Conservation (phyloP, 2,329 filamentous ascomycete species). For the Colletotrichum coccodes region DNA sequence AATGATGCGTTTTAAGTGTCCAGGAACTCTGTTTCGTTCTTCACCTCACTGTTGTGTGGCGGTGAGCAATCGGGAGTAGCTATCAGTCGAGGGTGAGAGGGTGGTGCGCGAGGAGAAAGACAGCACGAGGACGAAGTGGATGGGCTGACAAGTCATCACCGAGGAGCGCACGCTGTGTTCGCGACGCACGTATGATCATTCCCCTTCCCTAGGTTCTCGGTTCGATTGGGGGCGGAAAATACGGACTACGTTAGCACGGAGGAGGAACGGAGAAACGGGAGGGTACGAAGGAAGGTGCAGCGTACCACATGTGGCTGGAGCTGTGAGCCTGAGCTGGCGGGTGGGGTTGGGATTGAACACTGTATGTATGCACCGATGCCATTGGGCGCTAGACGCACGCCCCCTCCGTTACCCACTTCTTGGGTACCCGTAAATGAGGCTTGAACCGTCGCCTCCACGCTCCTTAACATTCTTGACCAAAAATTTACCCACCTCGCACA, state of each 20-base stretch:
- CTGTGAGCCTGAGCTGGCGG: conserved; percentile 2
- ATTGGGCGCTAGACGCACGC: background rate
- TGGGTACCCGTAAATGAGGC: conserved; percentile 23
- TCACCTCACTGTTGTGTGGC: conserved; percentile 8
- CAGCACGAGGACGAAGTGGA: conserved; percentile 4
- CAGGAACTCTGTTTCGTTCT: background rate
- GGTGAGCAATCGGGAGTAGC: conserved; percentile 15
- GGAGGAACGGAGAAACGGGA: background rate
- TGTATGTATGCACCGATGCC: background rate
- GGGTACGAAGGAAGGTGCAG: background rate
- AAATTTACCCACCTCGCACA: conserved; percentile 16
- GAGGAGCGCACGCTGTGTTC: background rate
- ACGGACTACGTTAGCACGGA: background rate
- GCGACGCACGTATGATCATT: background rate
- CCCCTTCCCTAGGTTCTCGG: conserved; percentile 3
- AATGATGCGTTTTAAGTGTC: background rate
- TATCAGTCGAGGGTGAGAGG: conserved; percentile 14
- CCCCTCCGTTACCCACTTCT: conserved; percentile 30
- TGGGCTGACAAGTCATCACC: conserved; percentile 31
- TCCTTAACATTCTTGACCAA: conserved; percentile 7
- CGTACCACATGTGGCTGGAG: conserved; percentile 23
- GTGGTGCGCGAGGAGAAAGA: background rate
- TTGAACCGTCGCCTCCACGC: conserved; percentile 21
- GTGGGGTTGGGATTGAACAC: background rate
- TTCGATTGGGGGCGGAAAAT: conserved; percentile 1